Evolutionary conservation across 1,284 basidiomycete genomes (phyloP).

Genomic region (Porodaedalea pini): DNA sequence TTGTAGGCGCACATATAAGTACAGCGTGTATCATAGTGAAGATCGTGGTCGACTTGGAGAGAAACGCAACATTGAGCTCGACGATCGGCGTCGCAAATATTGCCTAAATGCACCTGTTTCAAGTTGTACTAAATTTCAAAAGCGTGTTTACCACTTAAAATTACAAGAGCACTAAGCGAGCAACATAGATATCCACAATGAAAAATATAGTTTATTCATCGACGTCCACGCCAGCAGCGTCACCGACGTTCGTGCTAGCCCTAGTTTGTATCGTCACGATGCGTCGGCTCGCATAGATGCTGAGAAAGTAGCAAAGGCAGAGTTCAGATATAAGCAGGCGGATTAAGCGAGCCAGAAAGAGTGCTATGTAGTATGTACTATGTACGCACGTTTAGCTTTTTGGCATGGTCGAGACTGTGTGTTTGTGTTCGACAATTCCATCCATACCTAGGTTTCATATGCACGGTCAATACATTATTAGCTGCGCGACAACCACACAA

Average conservation of each 20-base stretch:
- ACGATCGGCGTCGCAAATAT: too few relatives aligned
- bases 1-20: conserved; percentile 55
- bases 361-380: neutral
- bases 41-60: neutral
- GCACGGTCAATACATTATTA: neutral
- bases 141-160: too few relatives aligned
- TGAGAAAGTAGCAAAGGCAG: neutral
- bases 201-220: neutral
- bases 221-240: neutral
- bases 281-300: conserved; percentile 17
- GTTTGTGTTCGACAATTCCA: conserved; percentile 19
- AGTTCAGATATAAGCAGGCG: neutral
- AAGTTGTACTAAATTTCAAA: too few relatives aligned
- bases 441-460: conserved; percentile 16
- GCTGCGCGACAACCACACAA: neutral
- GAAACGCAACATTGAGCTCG: too few relatives aligned
- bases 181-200: neutral
- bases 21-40: conserved; percentile 84
- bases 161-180: too few relatives aligned
- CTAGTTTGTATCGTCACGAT: conserved; percentile 13
- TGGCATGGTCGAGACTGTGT: conserved; percentile 11
- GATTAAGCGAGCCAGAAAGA: neutral
- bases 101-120: too few relatives aligned
- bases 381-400: conserved; percentile 13
- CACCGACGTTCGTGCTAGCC: conserved; percentile 13